phyloP scores from a whole-genome alignment of 2,329 filamentous ascomycete genomes.

The Taxawa tesnikishii region DNA sequence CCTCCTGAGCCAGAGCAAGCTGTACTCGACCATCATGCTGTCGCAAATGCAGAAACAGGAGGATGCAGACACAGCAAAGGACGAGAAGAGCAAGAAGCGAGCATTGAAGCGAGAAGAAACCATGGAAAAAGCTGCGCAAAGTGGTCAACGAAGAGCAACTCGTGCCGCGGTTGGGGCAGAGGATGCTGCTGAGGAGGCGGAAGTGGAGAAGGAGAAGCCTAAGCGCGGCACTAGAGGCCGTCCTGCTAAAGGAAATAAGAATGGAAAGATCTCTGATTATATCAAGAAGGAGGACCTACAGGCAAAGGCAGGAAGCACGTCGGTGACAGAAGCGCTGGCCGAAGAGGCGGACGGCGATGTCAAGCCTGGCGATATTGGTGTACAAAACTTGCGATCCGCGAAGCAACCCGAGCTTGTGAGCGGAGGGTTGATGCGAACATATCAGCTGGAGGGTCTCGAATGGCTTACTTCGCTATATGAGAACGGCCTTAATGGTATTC shows the following conservation, averaged over 20 bases:
- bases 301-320: constrained; percentile 38
- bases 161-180: constrained; percentile 18
- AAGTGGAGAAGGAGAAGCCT: constrained; percentile 7
- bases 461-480: constrained; percentile 80
- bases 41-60: constrained; percentile 40
- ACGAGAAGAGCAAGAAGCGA: constrained; percentile 31
- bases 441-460: constrained; percentile 86
- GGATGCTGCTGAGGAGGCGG: constrained; percentile 11
- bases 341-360: constrained; percentile 46
- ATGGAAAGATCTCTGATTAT: constrained; percentile 43
- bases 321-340: constrained; percentile 44
- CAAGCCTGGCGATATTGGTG: constrained; percentile 47
- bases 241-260: constrained; percentile 20
- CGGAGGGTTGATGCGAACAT: constrained; percentile 83
- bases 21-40: constrained; percentile 40
- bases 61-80: constrained; percentile 31
- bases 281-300: constrained; percentile 48
- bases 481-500: constrained; percentile 81
- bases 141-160: constrained; percentile 33
- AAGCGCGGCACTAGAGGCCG: constrained; percentile 19
- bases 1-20: constrained; percentile 39
- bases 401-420: constrained; percentile 75
- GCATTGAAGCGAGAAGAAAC: constrained; percentile 33
- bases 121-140: constrained; percentile 33
- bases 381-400: constrained; percentile 64